These are phyloP conservation scores for Fistulinella prunicolor DNA, from an alignment of 768 basidiomycete genomes.

Conservation along the genomic window DNA sequence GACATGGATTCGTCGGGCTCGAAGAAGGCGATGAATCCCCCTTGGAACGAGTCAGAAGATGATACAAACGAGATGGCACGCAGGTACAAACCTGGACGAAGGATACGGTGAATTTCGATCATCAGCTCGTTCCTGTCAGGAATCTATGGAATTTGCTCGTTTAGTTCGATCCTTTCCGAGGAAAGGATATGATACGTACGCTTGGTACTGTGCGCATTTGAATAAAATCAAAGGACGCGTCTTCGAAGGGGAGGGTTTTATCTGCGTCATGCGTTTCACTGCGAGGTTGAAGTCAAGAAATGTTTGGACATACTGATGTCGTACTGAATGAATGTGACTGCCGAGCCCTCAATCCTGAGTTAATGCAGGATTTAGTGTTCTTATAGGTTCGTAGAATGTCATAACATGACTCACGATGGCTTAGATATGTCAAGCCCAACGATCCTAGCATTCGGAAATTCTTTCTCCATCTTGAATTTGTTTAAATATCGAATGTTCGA, in stretches of 20 bases:
- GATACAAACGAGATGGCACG: neutral
- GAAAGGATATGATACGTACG: neutral
- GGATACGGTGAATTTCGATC: constrained; percentile 4
- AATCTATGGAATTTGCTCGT: neutral
- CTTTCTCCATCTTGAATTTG: neutral
- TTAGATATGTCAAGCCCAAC: constrained; percentile 5
- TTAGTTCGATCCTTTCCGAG: neutral
- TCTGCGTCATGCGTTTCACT: neutral
- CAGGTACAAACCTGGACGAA: neutral
- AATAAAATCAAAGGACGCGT: constrained; percentile 9
- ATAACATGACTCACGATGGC: neutral
- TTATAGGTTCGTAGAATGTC: neutral
- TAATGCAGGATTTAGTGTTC: no score
- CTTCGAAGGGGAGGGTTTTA: constrained; percentile 4
- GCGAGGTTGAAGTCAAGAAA: neutral
- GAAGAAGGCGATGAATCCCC: constrained; percentile 3
- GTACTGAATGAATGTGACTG: constrained; percentile 1
- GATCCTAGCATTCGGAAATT: constrained; percentile 1
- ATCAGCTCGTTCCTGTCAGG: constrained; percentile 1
- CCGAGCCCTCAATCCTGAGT: neutral
- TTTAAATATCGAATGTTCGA: neutral
- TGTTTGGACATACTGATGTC: neutral
- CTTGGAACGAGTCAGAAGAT: neutral
- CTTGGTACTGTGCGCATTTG: constrained; percentile 12
- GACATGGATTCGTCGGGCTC: constrained; percentile 3